Percentiles rank a stretch among this genome's conserved stretches.
Evolutionary conservation across 225 moss, liverwort and hornwort species (phyloP).

Genomic region (Lunularia cruciata): DNA sequence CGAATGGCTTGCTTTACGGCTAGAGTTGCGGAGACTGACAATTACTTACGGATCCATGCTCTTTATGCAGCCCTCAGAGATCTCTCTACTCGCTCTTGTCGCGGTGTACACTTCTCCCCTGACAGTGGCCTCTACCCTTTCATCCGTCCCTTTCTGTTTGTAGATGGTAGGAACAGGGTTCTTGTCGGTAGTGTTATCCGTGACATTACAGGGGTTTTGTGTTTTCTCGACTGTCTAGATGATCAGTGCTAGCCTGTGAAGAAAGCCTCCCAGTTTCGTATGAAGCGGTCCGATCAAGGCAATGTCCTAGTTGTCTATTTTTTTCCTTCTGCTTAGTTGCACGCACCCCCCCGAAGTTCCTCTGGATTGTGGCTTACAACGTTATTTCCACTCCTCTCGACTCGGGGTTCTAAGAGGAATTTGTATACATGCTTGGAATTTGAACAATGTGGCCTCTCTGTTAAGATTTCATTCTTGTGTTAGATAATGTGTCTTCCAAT

Average conservation of each 20-base stretch:
- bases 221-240: neutral
- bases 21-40: constrained; percentile 10
- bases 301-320: neutral
- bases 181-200: neutral
- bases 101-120: neutral
- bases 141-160: no score
- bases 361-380: no score
- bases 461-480: no score
- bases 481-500: no score
- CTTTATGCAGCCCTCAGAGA: neutral
- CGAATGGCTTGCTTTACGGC: neutral
- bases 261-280: no score
- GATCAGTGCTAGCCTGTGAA: neutral
- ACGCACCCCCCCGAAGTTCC: no score
- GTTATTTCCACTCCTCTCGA: no score
- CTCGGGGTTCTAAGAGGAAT: no score
- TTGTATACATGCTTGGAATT: no score
- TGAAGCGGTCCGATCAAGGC: neutral
- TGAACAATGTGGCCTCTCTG: no score
- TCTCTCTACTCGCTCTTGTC: neutral
- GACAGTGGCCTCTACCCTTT: neutral
- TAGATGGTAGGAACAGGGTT: neutral
- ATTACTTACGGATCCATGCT: neutral
- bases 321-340: neutral
- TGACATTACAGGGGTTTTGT: neutral